phyloP scores from a whole-genome alignment of 352 stramenopile genomes.

The Phytophthora quininea region DNA sequence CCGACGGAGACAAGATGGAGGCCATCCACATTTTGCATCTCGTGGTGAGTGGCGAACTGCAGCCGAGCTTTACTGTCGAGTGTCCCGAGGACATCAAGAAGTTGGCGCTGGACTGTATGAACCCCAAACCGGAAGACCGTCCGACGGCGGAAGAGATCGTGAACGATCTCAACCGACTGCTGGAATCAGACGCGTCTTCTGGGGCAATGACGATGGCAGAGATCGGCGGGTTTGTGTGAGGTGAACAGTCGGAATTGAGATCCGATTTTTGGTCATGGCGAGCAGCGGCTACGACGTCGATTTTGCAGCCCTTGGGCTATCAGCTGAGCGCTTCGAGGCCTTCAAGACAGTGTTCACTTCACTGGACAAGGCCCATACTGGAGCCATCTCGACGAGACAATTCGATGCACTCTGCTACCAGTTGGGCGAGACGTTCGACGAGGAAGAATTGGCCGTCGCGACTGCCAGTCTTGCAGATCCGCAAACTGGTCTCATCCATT shows the following conservation, averaged over 20 bases:
- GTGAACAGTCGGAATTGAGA: slow-evolving; percentile 16
- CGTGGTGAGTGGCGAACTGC: slow-evolving; percentile 34
- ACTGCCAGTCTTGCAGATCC: slow-evolving; percentile 54
- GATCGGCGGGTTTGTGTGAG: slow-evolving; percentile 11
- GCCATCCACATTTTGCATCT: slow-evolving; percentile 39
- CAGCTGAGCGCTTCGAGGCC: slow-evolving; percentile 56
- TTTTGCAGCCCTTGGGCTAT: slow-evolving; percentile 51
- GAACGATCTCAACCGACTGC: slow-evolving; percentile 23
- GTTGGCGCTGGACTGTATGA: slow-evolving; percentile 31
- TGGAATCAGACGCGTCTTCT: slow-evolving; percentile 12
- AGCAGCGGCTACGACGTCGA: slow-evolving; percentile 54
- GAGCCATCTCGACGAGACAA: slow-evolving; percentile 59
- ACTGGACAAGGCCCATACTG: slow-evolving; percentile 54
- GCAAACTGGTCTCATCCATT: slow-evolving; percentile 64
- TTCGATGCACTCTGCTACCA: slow-evolving; percentile 65
- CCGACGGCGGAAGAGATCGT: slow-evolving; percentile 40
- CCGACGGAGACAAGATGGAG: slow-evolving; percentile 27
- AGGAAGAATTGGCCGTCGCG: slow-evolving; percentile 59
- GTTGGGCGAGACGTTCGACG: slow-evolving; percentile 62
- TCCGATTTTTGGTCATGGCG: slow-evolving; percentile 17
- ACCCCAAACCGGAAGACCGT: slow-evolving; percentile 26
- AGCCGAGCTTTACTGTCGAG: slow-evolving; percentile 21
- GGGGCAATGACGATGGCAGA: neutral
- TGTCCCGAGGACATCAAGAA: slow-evolving; percentile 28
- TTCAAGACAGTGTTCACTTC: slow-evolving; percentile 62